A percentile compares a stretch with the other conserved stretches of the same genome.
Conservation (phyloP, 1,284 basidiomycete genomes). For the Grifola frondosa region DNA sequence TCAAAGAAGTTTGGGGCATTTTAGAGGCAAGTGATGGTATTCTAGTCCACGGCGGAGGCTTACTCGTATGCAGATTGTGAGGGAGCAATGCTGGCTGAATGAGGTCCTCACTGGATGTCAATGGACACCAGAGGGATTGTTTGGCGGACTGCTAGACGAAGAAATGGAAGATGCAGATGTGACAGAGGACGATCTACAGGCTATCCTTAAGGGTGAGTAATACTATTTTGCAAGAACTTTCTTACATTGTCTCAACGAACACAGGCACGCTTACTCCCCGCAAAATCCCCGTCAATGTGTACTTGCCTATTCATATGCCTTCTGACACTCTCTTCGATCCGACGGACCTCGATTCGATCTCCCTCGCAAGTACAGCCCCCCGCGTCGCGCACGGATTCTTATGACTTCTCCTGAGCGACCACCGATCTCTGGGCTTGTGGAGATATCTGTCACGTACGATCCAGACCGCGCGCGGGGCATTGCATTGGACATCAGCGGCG, state of each 20-base stretch:
- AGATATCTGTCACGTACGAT: slow-evolving; percentile 54
- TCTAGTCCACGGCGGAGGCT: background rate
- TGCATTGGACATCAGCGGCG: slow-evolving; percentile 52
- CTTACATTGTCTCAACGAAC: background rate
- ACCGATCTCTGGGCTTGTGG: slow-evolving; percentile 58
- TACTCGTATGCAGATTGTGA: slow-evolving; percentile 52
- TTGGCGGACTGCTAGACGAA: slow-evolving; percentile 13
- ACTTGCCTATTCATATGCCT: slow-evolving; percentile 38
- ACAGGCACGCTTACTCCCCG: slow-evolving; percentile 50
- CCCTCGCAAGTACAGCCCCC: slow-evolving; percentile 25
- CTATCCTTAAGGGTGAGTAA: slow-evolving; percentile 49
- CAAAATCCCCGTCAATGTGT: slow-evolving; percentile 63
- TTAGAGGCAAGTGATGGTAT: slow-evolving; percentile 50
- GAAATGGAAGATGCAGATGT: slow-evolving; percentile 32
- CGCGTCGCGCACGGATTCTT: slow-evolving; percentile 39
- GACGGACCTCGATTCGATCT: slow-evolving; percentile 36
- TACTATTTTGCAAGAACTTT: no score
- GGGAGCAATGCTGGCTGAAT: slow-evolving; percentile 79
- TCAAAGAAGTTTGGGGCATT: slow-evolving; percentile 70
- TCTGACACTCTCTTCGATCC: slow-evolving; percentile 45
- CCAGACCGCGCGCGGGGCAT: slow-evolving; percentile 50
- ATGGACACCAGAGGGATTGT: slow-evolving; percentile 56
- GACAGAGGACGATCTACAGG: slow-evolving; percentile 54
- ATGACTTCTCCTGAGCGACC: slow-evolving; percentile 60
- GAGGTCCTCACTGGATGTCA: slow-evolving; percentile 54